phyloP scores from a whole-genome alignment of 2,329 filamentous ascomycete species.

The Cladosporium sp. region DNA sequence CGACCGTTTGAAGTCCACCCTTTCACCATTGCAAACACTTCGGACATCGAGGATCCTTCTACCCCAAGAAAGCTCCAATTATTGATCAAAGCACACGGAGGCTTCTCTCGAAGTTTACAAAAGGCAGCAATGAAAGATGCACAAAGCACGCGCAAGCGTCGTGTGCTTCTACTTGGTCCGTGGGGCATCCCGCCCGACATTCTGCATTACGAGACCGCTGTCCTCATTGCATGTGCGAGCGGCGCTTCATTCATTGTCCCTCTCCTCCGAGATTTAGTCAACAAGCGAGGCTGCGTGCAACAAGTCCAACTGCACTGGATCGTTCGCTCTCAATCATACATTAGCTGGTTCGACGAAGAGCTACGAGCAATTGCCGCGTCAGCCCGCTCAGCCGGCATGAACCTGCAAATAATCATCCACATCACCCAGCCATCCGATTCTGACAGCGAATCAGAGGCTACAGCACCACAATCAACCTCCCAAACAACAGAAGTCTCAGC shows the following conservation, averaged over 20 bases:
- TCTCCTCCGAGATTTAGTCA: conserved; percentile 52
- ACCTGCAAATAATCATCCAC: conserved; percentile 51
- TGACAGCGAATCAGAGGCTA: not conserved
- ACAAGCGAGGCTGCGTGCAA: conserved; percentile 27
- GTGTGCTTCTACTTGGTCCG: conserved; percentile 27
- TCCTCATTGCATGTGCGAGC: conserved; percentile 57
- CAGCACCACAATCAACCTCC: not conserved
- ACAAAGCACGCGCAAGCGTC: conserved; percentile 13
- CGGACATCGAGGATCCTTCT: conserved; percentile 47
- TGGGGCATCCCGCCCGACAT: conserved; percentile 35
- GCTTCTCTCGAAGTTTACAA: conserved; percentile 26
- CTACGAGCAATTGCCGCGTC: conserved; percentile 36
- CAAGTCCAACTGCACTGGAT: conserved; percentile 28
- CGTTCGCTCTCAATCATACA: conserved; percentile 23
- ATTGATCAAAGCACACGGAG: conserved; percentile 28
- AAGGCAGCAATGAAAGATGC: conserved; percentile 19
- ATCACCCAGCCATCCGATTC: conserved; percentile 37
- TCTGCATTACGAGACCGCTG: conserved; percentile 57
- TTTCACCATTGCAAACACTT: conserved; percentile 51
- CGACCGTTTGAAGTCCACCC: conserved; percentile 59
- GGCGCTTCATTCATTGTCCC: conserved; percentile 58
- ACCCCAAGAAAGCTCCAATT: conserved; percentile 30
- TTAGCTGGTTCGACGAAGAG: conserved; percentile 20
- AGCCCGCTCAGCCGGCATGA: conserved; percentile 46
- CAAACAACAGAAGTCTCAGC: not conserved